Evolutionary conservation across 768 basidiomycete genomes (phyloP).

Genomic region (Rhodotorula babjevae): DNA sequence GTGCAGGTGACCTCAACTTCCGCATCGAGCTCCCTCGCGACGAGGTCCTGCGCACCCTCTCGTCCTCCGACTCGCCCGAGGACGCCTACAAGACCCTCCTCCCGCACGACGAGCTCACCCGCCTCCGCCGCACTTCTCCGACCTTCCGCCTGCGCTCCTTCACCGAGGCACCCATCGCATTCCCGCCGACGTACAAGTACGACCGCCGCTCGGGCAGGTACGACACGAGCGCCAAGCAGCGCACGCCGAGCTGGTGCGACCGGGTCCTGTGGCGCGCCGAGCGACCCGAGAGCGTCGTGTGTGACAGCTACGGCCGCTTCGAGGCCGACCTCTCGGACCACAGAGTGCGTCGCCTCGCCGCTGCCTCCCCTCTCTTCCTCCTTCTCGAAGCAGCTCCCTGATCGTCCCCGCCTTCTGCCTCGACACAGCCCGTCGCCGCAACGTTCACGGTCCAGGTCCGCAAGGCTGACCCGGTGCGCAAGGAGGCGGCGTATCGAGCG

Average conservation of each 20-base stretch:
- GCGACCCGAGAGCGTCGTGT: conserved; percentile 3
- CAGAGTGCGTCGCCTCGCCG: not conserved
- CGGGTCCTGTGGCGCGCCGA: conserved; percentile 69
- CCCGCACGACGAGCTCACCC: conserved; percentile 79
- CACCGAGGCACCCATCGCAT: conserved; percentile 69
- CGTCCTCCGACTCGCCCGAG: conserved; percentile 30
- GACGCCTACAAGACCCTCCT: conserved; percentile 63
- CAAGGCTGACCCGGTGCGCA: conserved; percentile 57
- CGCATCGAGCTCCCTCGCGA: conserved; percentile 89
- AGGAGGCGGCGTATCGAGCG: conserved; percentile 56
- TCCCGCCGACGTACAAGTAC: conserved; percentile 81
- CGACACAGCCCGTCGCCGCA: conserved; percentile 61
- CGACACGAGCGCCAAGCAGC: conserved; percentile 80
- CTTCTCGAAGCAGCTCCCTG: conserved; percentile 60
- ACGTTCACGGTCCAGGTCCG: conserved; percentile 55
- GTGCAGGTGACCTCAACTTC: conserved; percentile 86
- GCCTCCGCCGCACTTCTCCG: conserved; percentile 80
- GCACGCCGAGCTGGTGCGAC: conserved; percentile 95
- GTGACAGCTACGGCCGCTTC: conserved; percentile 5
- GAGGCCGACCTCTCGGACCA: conserved; percentile 24
- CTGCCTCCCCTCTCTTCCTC: conserved; percentile 58
- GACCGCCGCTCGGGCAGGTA: conserved; percentile 64
- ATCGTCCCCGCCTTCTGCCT: conserved; percentile 58
- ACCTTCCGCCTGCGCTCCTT: conserved; percentile 79
- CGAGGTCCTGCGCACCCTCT: conserved; percentile 63